Conservation (phyloP, 345 rosid genomes). For the Raphanus sativus region DNA sequence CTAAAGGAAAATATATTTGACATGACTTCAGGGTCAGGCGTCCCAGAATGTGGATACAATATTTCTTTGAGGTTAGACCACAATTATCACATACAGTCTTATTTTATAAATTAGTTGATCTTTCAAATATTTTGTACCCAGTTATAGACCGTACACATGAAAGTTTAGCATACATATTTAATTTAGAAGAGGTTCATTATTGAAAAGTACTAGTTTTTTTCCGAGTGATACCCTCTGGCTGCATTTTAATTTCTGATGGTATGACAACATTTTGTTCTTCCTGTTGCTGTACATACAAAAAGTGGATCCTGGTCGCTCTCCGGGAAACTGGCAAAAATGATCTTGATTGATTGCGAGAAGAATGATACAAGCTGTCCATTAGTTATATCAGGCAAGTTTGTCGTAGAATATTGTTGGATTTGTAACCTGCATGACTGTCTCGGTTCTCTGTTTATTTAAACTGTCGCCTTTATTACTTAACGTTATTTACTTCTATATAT, state of each 20-base stretch:
- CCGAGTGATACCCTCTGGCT: constrained; percentile 10
- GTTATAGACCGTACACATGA: not conserved
- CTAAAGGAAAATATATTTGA: constrained; percentile 68
- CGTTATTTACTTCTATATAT: constrained; percentile 35
- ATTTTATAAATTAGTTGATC: constrained; percentile 11
- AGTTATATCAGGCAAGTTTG: constrained; percentile 72
- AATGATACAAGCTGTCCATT: constrained; percentile 67
- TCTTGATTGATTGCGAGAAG: constrained; percentile 73
- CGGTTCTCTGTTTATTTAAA: constrained; percentile 8
- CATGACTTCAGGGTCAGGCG: constrained; percentile 49
- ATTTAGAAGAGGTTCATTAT: constrained; percentile 1
- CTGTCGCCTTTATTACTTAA: not conserved
- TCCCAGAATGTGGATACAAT: constrained; percentile 46
- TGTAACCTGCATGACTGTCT: constrained; percentile 17
- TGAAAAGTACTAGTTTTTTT: not conserved
- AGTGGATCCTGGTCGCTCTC: constrained; percentile 87
- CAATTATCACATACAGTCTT: constrained; percentile 17
- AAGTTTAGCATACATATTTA: not conserved
- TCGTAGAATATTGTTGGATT: not conserved
- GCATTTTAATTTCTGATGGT: constrained; percentile 20
- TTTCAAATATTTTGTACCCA: constrained; percentile 16
- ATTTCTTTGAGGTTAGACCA: constrained; percentile 60
- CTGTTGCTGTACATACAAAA: constrained; percentile 6
- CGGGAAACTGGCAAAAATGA: constrained; percentile 82
- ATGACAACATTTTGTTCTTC: constrained; percentile 7